phyloP scores from a whole-genome alignment of 148 eudicot species.

The Linanthus parryae region DNA sequence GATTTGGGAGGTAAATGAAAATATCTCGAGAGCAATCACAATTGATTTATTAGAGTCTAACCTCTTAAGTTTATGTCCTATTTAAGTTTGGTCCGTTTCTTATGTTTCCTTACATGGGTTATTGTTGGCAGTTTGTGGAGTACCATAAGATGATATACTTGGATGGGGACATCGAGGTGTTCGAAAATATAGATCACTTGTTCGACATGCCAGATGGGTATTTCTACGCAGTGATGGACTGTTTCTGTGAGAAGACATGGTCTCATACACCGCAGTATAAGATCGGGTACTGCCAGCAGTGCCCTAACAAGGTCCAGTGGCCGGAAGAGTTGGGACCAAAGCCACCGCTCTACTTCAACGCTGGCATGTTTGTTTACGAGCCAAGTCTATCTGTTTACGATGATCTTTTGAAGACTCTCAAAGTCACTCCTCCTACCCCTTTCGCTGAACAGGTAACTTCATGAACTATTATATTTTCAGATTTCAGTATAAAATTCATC shows the following conservation, averaged over 20 bases:
- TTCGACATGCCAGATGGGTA: constrained; percentile 65
- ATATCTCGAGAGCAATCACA: not conserved
- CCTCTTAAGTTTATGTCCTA: not conserved
- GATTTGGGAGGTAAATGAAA: constrained; percentile 29
- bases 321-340: constrained; percentile 47
- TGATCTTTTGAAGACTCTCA: constrained; percentile 45
- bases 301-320: constrained; percentile 57
- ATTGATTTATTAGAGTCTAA: not conserved
- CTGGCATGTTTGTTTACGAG: constrained; percentile 83
- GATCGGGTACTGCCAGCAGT: constrained; percentile 67
- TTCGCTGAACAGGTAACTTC: constrained; percentile 68
- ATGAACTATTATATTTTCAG: not conserved
- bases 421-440: constrained; percentile 51
- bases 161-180: constrained; percentile 89
- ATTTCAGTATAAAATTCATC: not conserved
- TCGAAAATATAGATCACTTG: constrained; percentile 69
- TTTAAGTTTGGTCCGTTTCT: not conserved
- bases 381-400: constrained; percentile 52
- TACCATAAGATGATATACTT: constrained; percentile 79
- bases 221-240: constrained; percentile 83
- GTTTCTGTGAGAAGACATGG: constrained; percentile 84
- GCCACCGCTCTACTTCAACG: constrained; percentile 67
- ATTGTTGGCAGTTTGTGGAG: constrained; percentile 61
- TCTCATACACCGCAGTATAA: constrained; percentile 52
- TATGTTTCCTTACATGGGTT: not conserved